phyloP scores from a whole-genome alignment of 2,329 filamentous ascomycete genomes.

The Trichoderma afroharzianum region DNA sequence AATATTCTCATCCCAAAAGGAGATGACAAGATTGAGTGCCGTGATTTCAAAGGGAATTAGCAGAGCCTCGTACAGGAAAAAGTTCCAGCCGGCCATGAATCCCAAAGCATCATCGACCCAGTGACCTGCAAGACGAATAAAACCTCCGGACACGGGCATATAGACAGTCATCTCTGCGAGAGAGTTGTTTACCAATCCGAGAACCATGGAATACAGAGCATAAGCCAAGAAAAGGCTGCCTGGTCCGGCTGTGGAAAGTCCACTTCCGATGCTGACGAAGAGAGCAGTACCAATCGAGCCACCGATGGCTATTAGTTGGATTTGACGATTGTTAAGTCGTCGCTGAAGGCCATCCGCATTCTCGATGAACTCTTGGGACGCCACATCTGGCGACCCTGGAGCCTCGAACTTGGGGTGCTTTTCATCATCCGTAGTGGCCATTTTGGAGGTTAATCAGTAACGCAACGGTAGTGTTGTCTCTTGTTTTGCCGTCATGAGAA shows the following conservation, averaged over 20 bases:
- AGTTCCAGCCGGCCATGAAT: slow-evolving; percentile 48
- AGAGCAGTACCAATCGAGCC: slow-evolving; percentile 56
- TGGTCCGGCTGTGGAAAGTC: slow-evolving; percentile 43
- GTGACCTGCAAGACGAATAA: slow-evolving; percentile 60
- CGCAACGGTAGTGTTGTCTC: not conserved
- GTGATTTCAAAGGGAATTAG: slow-evolving; percentile 44
- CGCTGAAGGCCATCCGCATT: slow-evolving; percentile 42
- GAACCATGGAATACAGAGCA: slow-evolving; percentile 50
- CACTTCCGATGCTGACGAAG: slow-evolving; percentile 60
- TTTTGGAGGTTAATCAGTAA: slow-evolving; percentile 7
- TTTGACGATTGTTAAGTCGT: slow-evolving; percentile 51
- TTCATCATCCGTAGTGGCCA: slow-evolving; percentile 27
- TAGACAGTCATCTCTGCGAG: slow-evolving; percentile 62
- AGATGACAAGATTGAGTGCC: slow-evolving; percentile 41
- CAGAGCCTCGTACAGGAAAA: slow-evolving; percentile 43
- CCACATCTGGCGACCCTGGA: slow-evolving; percentile 26
- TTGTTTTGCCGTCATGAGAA: not conserved
- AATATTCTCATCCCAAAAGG: slow-evolving; percentile 37
- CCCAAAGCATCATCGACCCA: slow-evolving; percentile 65
- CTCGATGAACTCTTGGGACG: slow-evolving; percentile 24
- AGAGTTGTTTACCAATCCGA: slow-evolving; percentile 62
- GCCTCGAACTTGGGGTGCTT: slow-evolving; percentile 27
- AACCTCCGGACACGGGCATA: slow-evolving; percentile 61
- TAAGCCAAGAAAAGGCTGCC: slow-evolving; percentile 57
- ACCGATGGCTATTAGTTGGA: slow-evolving; percentile 57